These are phyloP conservation scores for Glycine soja DNA, from an alignment of 306 rosid species.

Conservation along the genomic window DNA sequence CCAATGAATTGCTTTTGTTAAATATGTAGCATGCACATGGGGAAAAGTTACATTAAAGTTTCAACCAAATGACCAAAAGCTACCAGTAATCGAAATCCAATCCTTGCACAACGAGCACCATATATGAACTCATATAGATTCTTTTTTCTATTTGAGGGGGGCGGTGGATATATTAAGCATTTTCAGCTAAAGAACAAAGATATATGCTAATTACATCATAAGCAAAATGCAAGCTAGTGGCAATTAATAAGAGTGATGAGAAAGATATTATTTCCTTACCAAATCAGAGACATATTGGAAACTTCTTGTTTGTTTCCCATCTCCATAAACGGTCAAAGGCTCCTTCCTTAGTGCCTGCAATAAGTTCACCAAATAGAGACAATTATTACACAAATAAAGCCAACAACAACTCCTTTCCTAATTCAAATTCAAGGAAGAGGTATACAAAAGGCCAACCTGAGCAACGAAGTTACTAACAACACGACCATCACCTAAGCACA, in stretches of 20 bases:
- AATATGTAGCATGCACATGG: conserved; percentile 55
- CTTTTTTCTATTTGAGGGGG: no score
- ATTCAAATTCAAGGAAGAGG: not conserved
- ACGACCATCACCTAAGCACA: conserved; percentile 99
- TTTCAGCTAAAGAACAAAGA: not conserved
- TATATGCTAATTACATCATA: conserved; percentile 1
- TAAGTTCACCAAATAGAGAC: conserved; percentile 38
- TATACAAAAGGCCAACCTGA: conserved; percentile 59
- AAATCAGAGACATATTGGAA: conserved; percentile 98
- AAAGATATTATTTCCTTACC: conserved; percentile 57
- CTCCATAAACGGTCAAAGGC: conserved; percentile 95
- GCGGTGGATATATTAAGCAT: not conserved
- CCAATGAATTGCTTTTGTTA: conserved; percentile 17
- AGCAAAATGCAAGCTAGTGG: conserved; percentile 28
- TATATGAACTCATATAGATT: not conserved
- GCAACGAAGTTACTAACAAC: conserved; percentile 99
- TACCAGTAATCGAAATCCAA: conserved; percentile 25
- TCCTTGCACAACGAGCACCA: conserved; percentile 3
- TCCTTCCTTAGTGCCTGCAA: conserved; percentile 97
- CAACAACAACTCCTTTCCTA: not conserved
- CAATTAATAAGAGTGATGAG: not conserved
- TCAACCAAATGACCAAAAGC: not conserved
- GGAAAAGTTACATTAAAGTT: conserved; percentile 12
- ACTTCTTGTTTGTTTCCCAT: conserved; percentile 99
- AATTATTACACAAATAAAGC: conserved; percentile 24